Percentiles rank a stretch among this genome's conserved stretches.
Evolutionary conservation across 805 yeast species (phyloP).

Genomic region (Metschnikowia chrysomelidarum): DNA sequence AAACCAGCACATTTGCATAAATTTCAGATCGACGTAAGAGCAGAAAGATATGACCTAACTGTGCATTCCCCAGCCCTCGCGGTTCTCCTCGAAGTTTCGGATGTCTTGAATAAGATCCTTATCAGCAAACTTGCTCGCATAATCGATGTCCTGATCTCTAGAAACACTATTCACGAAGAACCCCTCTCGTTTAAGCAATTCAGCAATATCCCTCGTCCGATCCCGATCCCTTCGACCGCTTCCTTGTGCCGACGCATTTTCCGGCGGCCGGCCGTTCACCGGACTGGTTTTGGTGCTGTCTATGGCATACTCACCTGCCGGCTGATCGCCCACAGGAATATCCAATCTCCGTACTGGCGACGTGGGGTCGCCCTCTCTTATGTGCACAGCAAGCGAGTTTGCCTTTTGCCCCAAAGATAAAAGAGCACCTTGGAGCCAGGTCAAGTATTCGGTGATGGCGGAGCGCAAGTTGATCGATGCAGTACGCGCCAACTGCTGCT

Average conservation of each 20-base stretch:
- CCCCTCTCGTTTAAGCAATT: not conserved
- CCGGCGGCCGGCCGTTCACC: conserved; percentile 8
- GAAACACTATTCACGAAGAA: conserved; percentile 4
- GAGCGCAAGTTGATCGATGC: conserved; percentile 45
- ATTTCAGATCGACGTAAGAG: too few relatives aligned
- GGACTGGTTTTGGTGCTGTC: conserved; percentile 11
- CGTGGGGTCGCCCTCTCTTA: conserved; percentile 9
- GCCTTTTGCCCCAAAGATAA: conserved; percentile 5
- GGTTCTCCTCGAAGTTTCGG: conserved; percentile 14
- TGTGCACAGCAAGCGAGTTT: conserved; percentile 6
- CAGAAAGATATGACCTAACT: too few relatives aligned
- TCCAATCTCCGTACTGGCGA: conserved; percentile 8
- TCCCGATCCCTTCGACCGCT: conserved; percentile 4
- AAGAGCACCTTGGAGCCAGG: conserved; percentile 23
- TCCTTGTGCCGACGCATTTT: conserved; percentile 3
- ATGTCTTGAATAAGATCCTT: conserved; percentile 11
- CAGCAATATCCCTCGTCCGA: not conserved
- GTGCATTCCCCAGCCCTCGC: conserved; percentile 18
- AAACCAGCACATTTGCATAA: conserved; percentile 7
- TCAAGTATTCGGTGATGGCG: conserved; percentile 44
- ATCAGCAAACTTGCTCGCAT: conserved; percentile 2
- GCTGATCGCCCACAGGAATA: conserved; percentile 4
- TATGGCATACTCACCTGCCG: conserved; percentile 4
- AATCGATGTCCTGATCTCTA: conserved; percentile 8
- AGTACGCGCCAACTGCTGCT: conserved; percentile 48